Percentiles rank a stretch among this genome's conserved stretches.
Evolutionary conservation across 2,329 filamentous ascomycete species (phyloP).

Genomic region (Aspergillus fumigatus): DNA sequence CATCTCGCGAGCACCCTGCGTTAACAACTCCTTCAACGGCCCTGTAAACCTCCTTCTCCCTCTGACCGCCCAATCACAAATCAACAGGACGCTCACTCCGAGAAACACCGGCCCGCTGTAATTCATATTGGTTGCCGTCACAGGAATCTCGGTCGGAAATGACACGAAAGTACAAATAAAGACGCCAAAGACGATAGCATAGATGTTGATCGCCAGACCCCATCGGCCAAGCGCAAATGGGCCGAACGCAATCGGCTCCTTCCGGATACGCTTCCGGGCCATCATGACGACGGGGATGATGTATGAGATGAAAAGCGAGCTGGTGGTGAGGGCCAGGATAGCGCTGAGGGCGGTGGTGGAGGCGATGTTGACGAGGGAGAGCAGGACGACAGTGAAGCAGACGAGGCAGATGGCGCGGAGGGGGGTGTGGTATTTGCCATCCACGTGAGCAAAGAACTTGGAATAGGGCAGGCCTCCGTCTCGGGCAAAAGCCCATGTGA

Average conservation of each 20-base stretch:
- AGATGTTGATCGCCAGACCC: slow-evolving; percentile 31
- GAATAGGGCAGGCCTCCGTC: slow-evolving; percentile 43
- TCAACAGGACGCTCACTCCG: background rate
- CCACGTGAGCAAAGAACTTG: slow-evolving; percentile 23
- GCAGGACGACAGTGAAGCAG: slow-evolving; percentile 26
- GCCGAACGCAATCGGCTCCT: slow-evolving; percentile 18
- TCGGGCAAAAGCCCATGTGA: slow-evolving; percentile 48
- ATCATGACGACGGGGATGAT: slow-evolving; percentile 36
- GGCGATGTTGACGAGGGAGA: slow-evolving; percentile 39
- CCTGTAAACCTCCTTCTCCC: background rate
- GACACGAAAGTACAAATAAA: background rate
- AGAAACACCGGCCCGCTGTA: background rate
- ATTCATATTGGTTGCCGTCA: background rate
- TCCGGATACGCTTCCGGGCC: slow-evolving; percentile 29
- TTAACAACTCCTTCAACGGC: background rate
- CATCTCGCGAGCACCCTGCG: background rate
- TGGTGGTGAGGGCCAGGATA: slow-evolving; percentile 36
- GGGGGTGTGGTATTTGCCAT: slow-evolving; percentile 31
- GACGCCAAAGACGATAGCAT: slow-evolving; percentile 25
- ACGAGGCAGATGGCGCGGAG: slow-evolving; percentile 35
- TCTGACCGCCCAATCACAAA: background rate
- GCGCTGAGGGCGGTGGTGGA: slow-evolving; percentile 37
- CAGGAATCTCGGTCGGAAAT: background rate
- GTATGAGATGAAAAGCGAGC: slow-evolving; percentile 38
- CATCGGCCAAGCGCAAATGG: slow-evolving; percentile 14